Base-by-base conservation (phyloP, 225 moss, liverwort and hornwort genomes). In the Asterella californica region DNA sequence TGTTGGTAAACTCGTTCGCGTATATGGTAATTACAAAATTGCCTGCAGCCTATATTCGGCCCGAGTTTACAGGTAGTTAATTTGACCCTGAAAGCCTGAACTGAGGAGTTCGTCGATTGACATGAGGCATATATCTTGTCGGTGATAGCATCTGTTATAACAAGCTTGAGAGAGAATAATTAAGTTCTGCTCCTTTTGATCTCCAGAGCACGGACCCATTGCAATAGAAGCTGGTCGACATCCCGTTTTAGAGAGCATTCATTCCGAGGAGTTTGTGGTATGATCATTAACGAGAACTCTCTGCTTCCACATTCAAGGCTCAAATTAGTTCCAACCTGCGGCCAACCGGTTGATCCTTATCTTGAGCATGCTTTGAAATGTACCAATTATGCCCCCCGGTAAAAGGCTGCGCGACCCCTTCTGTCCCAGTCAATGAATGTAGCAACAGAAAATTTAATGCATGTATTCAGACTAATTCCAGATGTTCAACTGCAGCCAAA, bases 181-280 rank as follows among this genome's bases (percentile, higher is more conserved):
- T 69, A 22, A 42, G 15, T 34, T 66, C 33, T 32, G 3, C 9
- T 30, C 55, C 70, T 17, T 74, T 19, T 30, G 60, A 53, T 4
- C 49, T 83, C 53, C 84, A 96, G 97, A 92, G 76, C 81, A 84
- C 70, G 97, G 97, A 36, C 97, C 95, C 30, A 81, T 99, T 54
- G 97, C 93, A 53, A 93, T 99, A 77, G 95, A 99, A 83, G 90
- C 88, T 80, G 97, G 97, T 62, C 89, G 97, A 85, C 97, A 99
- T 79, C 93, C 97, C 81, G 88, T 95, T 62, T 83, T 99, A 49
- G 95, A 99, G 80, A 81, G 81, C 82, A 88, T 89, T 18, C 53
- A 83, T 75, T 80, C 83, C 82, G 89, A 88, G 62, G 92, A 93
- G 70, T 94, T 92, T 81, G 92, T 99, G 90, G 96, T 96, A 90